phyloP scores from a whole-genome alignment of 768 basidiomycete genomes.

The Leccinum truebloodii region DNA sequence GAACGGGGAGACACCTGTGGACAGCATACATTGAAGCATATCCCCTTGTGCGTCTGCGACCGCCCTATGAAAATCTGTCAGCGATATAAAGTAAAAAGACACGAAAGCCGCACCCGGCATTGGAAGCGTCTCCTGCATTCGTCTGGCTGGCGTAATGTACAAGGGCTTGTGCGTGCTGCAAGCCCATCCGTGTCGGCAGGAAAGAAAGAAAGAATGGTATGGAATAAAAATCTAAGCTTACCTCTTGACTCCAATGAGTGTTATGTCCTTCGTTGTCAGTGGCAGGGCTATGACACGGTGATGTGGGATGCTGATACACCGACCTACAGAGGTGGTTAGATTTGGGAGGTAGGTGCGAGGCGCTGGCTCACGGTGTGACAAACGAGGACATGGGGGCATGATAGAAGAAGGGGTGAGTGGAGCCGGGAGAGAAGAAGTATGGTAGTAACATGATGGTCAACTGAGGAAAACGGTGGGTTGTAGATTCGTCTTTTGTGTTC shows the following conservation, averaged over 20 bases:
- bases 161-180: not conserved
- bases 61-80: not conserved
- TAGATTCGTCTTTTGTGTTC: too few relatives aligned
- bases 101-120: not conserved
- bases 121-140: not conserved
- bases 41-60: too few relatives aligned
- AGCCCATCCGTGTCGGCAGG: not conserved
- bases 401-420: not conserved
- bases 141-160: not conserved
- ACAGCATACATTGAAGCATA: too few relatives aligned
- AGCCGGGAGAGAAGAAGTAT: not conserved
- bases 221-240: not conserved
- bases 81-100: not conserved
- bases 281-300: not conserved
- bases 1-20: too few relatives aligned
- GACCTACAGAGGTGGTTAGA: not conserved
- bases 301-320: not conserved
- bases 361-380: not conserved
- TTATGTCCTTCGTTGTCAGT: not conserved
- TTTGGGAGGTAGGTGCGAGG: not conserved
- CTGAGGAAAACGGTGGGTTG: too few relatives aligned
- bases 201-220: not conserved
- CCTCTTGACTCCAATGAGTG: not conserved
- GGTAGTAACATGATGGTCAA: too few relatives aligned
- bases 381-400: not conserved